These are phyloP conservation scores for Ganoderma sinense DNA, from an alignment of 1,284 basidiomycete species.

Conservation along the genomic window DNA sequence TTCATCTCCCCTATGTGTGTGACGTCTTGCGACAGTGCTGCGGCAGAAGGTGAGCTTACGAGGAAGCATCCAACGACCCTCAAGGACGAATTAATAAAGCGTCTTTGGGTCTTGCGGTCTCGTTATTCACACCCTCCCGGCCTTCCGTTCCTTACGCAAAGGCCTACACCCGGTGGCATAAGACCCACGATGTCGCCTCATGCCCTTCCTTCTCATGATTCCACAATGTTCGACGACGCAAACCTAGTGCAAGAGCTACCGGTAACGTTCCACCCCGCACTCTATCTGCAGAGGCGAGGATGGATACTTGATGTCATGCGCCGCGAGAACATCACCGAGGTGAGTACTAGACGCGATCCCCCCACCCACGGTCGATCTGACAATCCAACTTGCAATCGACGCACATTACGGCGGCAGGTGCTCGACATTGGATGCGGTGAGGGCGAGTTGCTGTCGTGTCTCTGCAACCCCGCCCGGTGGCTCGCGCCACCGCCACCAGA, in stretches of 20 bases:
- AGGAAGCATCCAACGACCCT: not conserved
- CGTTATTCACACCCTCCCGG: not conserved
- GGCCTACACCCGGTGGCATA: not conserved
- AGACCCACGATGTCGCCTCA: not conserved
- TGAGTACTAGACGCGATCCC: constrained; percentile 40
- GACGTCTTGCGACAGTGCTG: not conserved
- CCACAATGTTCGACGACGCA: constrained; percentile 18
- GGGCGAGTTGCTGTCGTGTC: constrained; percentile 72
- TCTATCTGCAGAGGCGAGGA: constrained; percentile 73
- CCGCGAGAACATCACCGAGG: constrained; percentile 63
- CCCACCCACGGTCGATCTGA: not conserved
- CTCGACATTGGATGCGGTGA: constrained; percentile 85
- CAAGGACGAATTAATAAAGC: not conserved
- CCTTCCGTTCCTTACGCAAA: no score
- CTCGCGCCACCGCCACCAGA: constrained; percentile 42
- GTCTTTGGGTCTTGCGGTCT: not conserved
- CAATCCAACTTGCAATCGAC: not conserved
- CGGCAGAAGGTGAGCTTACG: not conserved
- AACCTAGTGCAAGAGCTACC: constrained; percentile 44
- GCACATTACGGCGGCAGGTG: constrained; percentile 52
- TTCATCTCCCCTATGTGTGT: not conserved
- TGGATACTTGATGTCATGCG: constrained; percentile 75
- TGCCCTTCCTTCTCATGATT: not conserved
- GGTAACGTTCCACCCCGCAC: constrained; percentile 79
- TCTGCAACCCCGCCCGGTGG: constrained; percentile 78